Conservation (phyloP, 306 rosid species). For the Trichosanthes cucumerina region DNA sequence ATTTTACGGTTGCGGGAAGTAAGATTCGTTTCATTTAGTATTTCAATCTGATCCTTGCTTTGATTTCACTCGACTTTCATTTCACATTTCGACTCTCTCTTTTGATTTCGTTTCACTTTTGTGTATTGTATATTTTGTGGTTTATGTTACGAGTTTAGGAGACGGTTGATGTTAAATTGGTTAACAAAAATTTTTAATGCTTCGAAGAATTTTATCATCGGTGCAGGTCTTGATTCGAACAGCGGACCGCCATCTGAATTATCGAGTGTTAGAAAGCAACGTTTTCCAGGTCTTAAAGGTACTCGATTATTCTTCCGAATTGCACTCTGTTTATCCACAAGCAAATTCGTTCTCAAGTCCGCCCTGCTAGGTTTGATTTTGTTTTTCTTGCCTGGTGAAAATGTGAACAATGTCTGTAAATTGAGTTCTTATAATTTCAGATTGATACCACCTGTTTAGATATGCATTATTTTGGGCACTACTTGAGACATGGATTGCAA, state of each 20-base stretch:
- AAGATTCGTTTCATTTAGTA: not conserved
- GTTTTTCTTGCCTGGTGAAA: not conserved
- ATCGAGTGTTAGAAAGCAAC: conserved; percentile 28
- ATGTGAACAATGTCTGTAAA: not conserved
- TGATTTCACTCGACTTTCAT: not conserved
- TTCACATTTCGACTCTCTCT: not conserved
- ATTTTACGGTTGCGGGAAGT: conserved; percentile 65
- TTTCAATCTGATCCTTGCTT: not conserved
- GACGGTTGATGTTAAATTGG: not conserved
- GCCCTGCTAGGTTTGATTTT: not conserved
- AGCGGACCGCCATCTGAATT: conserved; percentile 33
- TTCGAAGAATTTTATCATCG: not conserved
- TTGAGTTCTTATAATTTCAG: not conserved
- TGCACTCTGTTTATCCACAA: not conserved
- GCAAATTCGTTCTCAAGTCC: not conserved
- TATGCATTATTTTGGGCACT: not conserved
- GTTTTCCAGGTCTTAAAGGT: conserved; percentile 58
- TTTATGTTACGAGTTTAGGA: not conserved
- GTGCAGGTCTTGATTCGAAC: conserved; percentile 37
- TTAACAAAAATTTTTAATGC: not conserved
- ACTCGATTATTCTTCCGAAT: not conserved
- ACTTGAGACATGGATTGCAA: not conserved
- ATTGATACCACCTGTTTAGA: not conserved
- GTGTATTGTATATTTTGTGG: not conserved
- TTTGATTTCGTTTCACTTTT: not conserved